These are phyloP conservation scores for Hypocrella siamensis DNA, from an alignment of 2,329 filamentous ascomycete genomes.

Conservation along the genomic window DNA sequence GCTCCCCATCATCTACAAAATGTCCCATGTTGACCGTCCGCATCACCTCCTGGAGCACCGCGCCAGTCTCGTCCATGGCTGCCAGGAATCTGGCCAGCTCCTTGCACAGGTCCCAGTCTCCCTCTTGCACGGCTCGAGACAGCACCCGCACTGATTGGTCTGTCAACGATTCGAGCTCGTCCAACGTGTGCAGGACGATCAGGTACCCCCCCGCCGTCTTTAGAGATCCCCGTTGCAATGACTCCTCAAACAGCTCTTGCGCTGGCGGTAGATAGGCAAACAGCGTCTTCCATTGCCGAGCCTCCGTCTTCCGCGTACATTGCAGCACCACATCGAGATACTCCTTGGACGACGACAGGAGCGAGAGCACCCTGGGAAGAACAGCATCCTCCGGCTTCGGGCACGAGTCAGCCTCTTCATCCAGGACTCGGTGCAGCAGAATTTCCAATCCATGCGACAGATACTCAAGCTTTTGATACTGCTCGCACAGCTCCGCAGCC, in stretches of 20 bases:
- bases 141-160: slow-evolving; percentile 72
- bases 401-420: slow-evolving; percentile 74
- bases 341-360: slow-evolving; percentile 57
- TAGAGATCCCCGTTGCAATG: slow-evolving; percentile 65
- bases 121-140: slow-evolving; percentile 63
- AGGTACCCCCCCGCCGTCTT: slow-evolving; percentile 95
- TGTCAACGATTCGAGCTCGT: slow-evolving; percentile 51
- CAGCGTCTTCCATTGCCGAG: slow-evolving; percentile 85
- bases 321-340: slow-evolving; percentile 94
- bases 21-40: slow-evolving; percentile 35
- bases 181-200: slow-evolving; percentile 77
- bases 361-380: slow-evolving; percentile 45
- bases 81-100: slow-evolving; percentile 91
- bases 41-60: slow-evolving; percentile 60
- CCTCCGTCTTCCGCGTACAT: slow-evolving; percentile 92
- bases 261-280: slow-evolving; percentile 85
- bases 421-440: slow-evolving; percentile 79
- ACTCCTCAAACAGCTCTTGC: slow-evolving; percentile 85
- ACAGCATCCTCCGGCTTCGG: slow-evolving; percentile 48
- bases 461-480: slow-evolving; percentile 78
- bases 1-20: too few relatives aligned
- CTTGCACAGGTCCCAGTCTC: slow-evolving; percentile 91
- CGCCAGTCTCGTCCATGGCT: slow-evolving; percentile 75
- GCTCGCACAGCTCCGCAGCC: slow-evolving; percentile 66
- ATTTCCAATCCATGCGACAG: slow-evolving; percentile 89